Base-by-base conservation (phyloP, 805 yeast genomes). In the Sugiyamaella floridensis region DNA sequence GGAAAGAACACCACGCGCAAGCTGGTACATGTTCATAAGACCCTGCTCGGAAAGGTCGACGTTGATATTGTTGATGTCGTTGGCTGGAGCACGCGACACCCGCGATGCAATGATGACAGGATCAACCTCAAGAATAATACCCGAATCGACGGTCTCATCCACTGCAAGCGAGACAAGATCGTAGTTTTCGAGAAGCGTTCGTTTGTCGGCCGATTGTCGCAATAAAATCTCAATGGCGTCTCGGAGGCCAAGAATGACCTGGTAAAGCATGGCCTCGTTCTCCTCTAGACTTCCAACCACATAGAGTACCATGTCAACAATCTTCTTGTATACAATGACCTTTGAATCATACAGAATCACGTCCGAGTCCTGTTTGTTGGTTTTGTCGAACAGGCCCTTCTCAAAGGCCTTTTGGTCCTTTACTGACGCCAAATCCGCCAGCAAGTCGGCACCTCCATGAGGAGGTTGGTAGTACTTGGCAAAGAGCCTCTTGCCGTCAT, bases 101-200 rank as follows among this genome's bases (percentile, higher is more conserved):
- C 99, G 80, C 14, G 95, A 80, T 1, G 92, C 90, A 60, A 93
- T 86, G 43, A 87, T 82, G 37, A 85, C 80, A 4, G 95, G 82
- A 63, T 93, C 97, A 26, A 89, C 85, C 68, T 93, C 97, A 60
- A 93, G 76, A 52, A 93, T 82, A 58, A 93, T 81, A 42, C 98
- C 99, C 66, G 90, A 95, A 66, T 93, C 99, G 48, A 93, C 76
- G 9, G 95, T 78, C 71, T 93, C 98, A 68, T 93, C 99, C 44
- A 90, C 79, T 3, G 95, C 87, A 67, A 93, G 77, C 44, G 88
- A 76, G 40, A 89, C 85, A 75, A 87, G 76, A 69, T 93, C 99
- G 66, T 85, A 93, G 66, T 84, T 80, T 58, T 87, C 96, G 62
- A 83, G 78, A 45, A 92, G 72, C 2, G 90, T 79, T 59, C 82